Evolutionary conservation across 306 rosid genomes (phyloP), one percentile per base, ranked within the genome.

Genomic region (Trifolium pratense): DNA sequence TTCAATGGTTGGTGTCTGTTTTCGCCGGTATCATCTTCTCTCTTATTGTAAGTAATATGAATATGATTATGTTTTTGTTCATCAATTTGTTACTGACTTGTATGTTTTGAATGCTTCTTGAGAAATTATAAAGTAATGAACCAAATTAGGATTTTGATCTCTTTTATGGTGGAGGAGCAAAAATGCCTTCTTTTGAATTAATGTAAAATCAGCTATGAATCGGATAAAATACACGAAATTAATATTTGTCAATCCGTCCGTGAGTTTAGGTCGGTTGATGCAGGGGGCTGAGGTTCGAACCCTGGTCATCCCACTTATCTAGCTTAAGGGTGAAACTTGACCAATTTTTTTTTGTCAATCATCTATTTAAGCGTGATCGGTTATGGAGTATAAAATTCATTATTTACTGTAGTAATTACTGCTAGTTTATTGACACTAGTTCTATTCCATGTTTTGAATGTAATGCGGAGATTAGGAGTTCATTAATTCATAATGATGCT

Each of bases 21-120:
- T 53, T 86, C 34, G 23, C 87, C 16, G 98, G 98, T 75, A 80
- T 90, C 74, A 5, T 89, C 78, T 75, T 82, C 80, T 86, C 95
- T 87, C 69, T 67, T 68, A 57, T 88, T 86, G 98, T 92, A 78
- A 92, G 98, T 85, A 12, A 56, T 39, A 63, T 77, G 49, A 58
- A 29, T 29, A 29, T 29, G 32, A 29, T 3, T 29, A 29, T 29
- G 32, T 4, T 29, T n/a, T 40, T 71, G 56, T 67, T 65, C 53
- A 16, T 53, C 32, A 52, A 34, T 69, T 59, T 59, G n/a, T 26
- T 20, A 43, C 5, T 73, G 66, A 40, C 10, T 70, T 79, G 23
- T 79, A 1, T 63, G 57, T 45, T 51, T 31, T 51, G 68, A 59
- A 40, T 51, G 46, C 21, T 55, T 61, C 55, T 75, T 62, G 12